Conservation (phyloP, 495 filamentous ascomycete genomes). For the Trichoderma virens region DNA sequence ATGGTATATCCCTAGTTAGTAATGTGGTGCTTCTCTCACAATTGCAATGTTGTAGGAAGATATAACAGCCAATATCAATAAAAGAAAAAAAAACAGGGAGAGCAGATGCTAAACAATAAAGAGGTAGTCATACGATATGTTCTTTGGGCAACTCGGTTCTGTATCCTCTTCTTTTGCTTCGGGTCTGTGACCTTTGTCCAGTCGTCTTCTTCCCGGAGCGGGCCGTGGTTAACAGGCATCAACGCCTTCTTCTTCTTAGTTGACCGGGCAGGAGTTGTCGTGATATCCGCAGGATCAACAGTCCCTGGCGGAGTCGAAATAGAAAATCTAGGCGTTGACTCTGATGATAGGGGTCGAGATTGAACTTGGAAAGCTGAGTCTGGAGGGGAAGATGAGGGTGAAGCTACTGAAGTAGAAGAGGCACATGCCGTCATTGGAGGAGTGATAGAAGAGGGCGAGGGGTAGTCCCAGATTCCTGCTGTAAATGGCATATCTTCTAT, state of each 20-base stretch:
- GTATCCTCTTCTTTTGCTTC: slow-evolving; percentile 13
- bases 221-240: not conserved
- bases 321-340: not conserved
- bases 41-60: not conserved
- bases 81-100: not conserved
- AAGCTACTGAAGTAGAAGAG: not conserved
- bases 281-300: not conserved
- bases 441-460: not conserved
- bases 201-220: slow-evolving; percentile 6
- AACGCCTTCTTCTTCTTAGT: not conserved
- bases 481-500: not conserved
- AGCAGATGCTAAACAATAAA: not conserved
- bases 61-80: not conserved
- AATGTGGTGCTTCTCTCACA: not conserved
- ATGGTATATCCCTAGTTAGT: not conserved
- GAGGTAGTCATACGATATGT: slow-evolving; percentile 3
- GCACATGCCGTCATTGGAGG: not conserved
- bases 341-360: not conserved
- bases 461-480: not conserved
- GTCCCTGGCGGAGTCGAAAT: not conserved
- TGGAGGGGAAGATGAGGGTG: not conserved
- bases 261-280: not conserved
- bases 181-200: slow-evolving; percentile 11
- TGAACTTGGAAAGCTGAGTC: not conserved
- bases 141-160: slow-evolving; percentile 9